Conservation (phyloP, 257 asterid species). For the Eucommia ulmoides region DNA sequence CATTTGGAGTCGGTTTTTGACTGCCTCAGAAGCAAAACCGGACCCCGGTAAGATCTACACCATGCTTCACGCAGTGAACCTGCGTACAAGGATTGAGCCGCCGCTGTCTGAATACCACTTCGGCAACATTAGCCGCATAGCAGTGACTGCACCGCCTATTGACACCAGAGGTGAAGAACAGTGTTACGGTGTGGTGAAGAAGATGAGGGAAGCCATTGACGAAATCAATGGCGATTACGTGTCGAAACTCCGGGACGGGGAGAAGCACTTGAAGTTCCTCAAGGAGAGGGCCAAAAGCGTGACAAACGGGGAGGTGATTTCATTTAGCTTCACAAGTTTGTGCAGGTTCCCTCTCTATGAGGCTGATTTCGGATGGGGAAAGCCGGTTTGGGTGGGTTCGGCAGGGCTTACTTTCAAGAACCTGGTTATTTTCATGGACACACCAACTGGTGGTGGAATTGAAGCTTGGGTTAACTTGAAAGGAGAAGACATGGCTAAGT, state of each 20-base stretch:
- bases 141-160: background rate
- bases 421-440: background rate
- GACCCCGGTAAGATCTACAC: conserved; percentile 8
- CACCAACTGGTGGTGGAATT: background rate
- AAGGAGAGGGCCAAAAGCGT: background rate
- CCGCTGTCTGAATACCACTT: conserved; percentile 3
- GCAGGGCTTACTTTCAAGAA: background rate
- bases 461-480: background rate
- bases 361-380: background rate
- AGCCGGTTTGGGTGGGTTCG: background rate
- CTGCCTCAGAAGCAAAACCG: conserved; percentile 7
- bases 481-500: background rate
- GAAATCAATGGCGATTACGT: conserved; percentile 2
- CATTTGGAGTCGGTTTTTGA: conserved; percentile 28
- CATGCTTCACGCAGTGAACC: conserved; percentile 5
- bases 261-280: background rate
- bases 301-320: background rate
- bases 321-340: background rate
- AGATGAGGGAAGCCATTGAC: conserved; percentile 5
- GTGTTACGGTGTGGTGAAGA: conserved; percentile 1
- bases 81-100: conserved; percentile 4
- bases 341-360: background rate
- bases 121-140: background rate
- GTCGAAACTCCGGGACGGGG: background rate
- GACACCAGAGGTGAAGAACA: conserved; percentile 2